Evolutionary conservation across 192 early-diverging fungal genomes (phyloP).

Genomic region (Coemansia sp.): DNA sequence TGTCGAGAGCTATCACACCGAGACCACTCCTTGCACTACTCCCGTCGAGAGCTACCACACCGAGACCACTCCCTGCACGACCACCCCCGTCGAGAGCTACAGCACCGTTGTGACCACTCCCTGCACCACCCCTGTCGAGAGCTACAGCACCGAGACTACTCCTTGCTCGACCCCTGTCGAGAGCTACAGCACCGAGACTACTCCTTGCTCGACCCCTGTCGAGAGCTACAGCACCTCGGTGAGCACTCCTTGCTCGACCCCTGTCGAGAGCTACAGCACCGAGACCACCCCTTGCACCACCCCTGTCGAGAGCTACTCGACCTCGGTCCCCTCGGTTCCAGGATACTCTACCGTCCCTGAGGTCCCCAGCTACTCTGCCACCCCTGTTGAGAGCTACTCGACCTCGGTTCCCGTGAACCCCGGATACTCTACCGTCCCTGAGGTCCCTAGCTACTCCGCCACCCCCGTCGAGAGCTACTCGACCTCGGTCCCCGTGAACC

Average conservation of each 20-base stretch:
- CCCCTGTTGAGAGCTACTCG: background rate
- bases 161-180: conserved; percentile 13
- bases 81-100: conserved; percentile 7
- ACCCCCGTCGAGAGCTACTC: no score
- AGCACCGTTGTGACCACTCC: background rate
- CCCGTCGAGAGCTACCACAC: background rate
- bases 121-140: conserved; percentile 2
- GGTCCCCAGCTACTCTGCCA: conserved; percentile 15
- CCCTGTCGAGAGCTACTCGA: conserved; percentile 21
- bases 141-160: conserved; percentile 9
- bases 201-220: conserved; percentile 4
- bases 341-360: conserved; percentile 9
- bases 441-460: no score
- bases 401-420: conserved; percentile 1
- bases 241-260: background rate
- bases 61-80: background rate
- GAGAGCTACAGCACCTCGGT: conserved; percentile 1
- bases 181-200: background rate
- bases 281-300: conserved; percentile 5
- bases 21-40: background rate
- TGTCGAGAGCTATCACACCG: conserved; percentile 2
- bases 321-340: conserved; percentile 6
- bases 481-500: no score
- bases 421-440: background rate
- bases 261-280: conserved; percentile 14